Evolutionary conservation across 306 rosid species (phyloP), one percentile per base, ranked within the genome.

Genomic region (Inga laurina): DNA sequence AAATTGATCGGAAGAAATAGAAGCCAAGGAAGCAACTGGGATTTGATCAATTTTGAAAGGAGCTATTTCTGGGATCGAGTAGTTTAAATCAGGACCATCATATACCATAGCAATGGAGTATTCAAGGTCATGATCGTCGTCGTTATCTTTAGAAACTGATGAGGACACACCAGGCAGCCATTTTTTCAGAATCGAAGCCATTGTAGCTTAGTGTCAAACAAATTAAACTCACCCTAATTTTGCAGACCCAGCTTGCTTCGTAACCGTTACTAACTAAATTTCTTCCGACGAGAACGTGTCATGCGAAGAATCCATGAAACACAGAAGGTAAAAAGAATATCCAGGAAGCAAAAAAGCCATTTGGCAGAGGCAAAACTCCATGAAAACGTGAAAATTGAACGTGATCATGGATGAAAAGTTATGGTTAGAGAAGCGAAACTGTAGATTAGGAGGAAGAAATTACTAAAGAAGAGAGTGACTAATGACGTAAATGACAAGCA

Each of bases 91-190:
- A 79, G 95, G 93, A 12, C 98, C 98, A 82, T 15, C 41, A 75
- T 94, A 94, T 79, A 86, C 92, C 15, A 81, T 62, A 14, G 98
- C 97, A 81, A 94, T 85, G 10, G 98, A 92, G 74, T 85, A 94
- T 30, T 94, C 97, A 61, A 80, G 49, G 76, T 74, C 86, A 15
- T 30, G 87, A 16, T 89, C 83, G 16, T 67, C 82, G 22, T 66
- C 74, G 14, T 44, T 61, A 45, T 22, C 79, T 37, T 70, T 82
- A 18, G 82, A 75, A 79, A 72, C 72, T 44, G 94, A 75, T 32
- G 94, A 77, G 80, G 84, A 75, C 76, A 72, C 81, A 16, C 75
- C 85, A 1, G 68, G 72, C 70, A 84, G 73, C 62, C 86, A 79
- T 57, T 87, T 91, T 56, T 86, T 88, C 81, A 90, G 70, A 77